Base-by-base conservation (phyloP, 2,329 filamentous ascomycete species). In the Penicillium hesseltinei region DNA sequence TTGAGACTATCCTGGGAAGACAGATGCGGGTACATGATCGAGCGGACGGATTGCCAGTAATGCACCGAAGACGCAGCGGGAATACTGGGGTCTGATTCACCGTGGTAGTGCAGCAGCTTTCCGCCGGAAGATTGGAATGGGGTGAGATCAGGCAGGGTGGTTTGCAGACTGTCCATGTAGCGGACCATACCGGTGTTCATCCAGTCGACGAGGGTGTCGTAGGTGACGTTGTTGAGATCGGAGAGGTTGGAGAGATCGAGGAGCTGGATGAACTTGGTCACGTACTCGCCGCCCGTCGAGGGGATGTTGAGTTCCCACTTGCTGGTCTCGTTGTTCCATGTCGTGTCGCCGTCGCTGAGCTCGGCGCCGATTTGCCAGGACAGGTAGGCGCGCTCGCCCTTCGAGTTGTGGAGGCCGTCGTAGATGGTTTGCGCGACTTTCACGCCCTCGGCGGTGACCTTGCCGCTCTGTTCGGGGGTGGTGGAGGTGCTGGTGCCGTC, bases 101-200 rank as follows among this genome's bases (percentile, higher is more conserved):
- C 83, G 69, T 86, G 83, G 73, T 78, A 84, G 68, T 85, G 82
- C 11, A 86, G 71, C 4, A 86, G 69, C 69, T 86, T 86, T 51
- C 81, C 82, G 25, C 82, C 83, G 0, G 73, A 63, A 2, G 72
- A 56, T 33, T 80, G 72, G 73, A 84, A 84, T 9, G 72, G 61
- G 0, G 78, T 80, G 0, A 85, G 73, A 61, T 86, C 82, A 0
- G 81, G 80, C 25, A 78, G 65, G 1, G 78, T 84, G 9, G 82
- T 85, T 63, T 85, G 82, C 4, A 84, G 73, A 47, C 68, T 79
- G 63, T 82, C 80, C 31, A 73, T 58, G 69, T 82, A 86, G 39
- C 73, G 74, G 46, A 78, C 65, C 74, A 79, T 76, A 6, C 78
- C 82, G 5, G 68, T 73, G 39, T 75, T 69, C 75, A 84, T 85